Percentiles rank a stretch among this genome's conserved stretches.
phyloP scores from a whole-genome alignment of 768 basidiomycete species.

The Galerina sulciceps region DNA sequence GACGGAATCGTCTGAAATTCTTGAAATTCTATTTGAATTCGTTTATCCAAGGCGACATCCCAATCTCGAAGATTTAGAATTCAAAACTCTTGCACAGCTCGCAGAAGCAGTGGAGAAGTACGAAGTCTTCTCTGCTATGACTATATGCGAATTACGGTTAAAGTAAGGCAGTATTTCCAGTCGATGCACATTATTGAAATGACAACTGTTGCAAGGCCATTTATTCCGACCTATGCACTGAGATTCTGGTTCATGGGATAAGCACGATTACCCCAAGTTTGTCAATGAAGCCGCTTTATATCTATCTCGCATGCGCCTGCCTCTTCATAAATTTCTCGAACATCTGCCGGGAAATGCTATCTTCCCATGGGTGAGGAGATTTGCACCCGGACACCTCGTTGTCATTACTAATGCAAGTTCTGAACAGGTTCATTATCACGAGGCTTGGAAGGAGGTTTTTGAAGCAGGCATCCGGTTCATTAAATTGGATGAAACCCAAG shows the following conservation, averaged over 20 bases:
- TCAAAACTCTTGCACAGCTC: neutral
- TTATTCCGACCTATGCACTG: neutral
- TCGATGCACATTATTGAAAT: too few relatives aligned
- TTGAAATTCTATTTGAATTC: slow-evolving; percentile 30
- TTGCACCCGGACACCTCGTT: too few relatives aligned
- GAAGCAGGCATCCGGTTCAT: neutral
- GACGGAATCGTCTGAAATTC: slow-evolving; percentile 21
- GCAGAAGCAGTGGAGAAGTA: slow-evolving; percentile 7
- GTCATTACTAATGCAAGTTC: neutral
- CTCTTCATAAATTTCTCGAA: neutral
- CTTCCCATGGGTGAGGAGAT: neutral
- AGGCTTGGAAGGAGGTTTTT: neutral
- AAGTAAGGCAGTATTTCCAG: neutral
- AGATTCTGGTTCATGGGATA: neutral
- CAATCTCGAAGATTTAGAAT: slow-evolving; percentile 10
- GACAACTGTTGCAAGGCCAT: neutral
- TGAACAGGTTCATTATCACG: neutral
- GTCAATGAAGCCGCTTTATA: neutral
- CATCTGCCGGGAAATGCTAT: neutral
- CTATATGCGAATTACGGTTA: neutral
- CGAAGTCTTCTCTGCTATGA: neutral
- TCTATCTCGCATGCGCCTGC: neutral
- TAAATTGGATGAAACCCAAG: neutral
- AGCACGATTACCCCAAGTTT: slow-evolving; percentile 2
- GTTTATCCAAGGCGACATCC: slow-evolving; percentile 28